phyloP scores from a whole-genome alignment of 352 stramenopile species.

The Globisporangium middletonii region DNA sequence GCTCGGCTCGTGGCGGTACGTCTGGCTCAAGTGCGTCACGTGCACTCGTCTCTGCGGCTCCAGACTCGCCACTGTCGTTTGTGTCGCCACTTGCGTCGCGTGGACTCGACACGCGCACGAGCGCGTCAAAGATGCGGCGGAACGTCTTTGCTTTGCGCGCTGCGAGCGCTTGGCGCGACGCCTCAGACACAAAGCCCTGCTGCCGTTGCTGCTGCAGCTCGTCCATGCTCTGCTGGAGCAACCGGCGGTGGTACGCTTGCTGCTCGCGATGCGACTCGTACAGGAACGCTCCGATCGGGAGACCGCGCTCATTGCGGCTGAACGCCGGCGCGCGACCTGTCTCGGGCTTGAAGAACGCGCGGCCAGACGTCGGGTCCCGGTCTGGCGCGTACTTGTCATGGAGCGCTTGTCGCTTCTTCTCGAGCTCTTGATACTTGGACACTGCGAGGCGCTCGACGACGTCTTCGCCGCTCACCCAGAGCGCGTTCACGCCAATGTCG shows the following conservation, averaged over 20 bases:
- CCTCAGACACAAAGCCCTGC: conserved; percentile 53
- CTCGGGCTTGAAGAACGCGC: conserved; percentile 64
- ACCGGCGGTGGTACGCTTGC: conserved; percentile 42
- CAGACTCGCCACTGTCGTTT: neutral
- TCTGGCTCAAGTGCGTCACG: neutral
- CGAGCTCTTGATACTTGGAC: conserved; percentile 57
- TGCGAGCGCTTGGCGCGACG: conserved; percentile 48
- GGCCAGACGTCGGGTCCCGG: conserved; percentile 51
- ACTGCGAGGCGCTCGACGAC: conserved; percentile 70
- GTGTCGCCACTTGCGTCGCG: too few relatives aligned
- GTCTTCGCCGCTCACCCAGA: conserved; percentile 47
- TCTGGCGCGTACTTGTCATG: conserved; percentile 60
- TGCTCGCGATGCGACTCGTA: conserved; percentile 60
- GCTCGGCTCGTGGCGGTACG: neutral
- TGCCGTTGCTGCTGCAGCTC: conserved; percentile 37
- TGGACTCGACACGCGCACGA: conserved; percentile 14
- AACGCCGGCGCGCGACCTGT: conserved; percentile 57
- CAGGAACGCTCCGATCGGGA: conserved; percentile 76
- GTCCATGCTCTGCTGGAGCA: conserved; percentile 36
- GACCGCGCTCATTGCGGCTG: conserved; percentile 55
- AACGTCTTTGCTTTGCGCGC: conserved; percentile 56
- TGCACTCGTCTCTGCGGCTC: neutral
- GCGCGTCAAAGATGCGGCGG: conserved; percentile 39
- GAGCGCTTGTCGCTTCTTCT: conserved; percentile 45
- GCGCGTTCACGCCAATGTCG: conserved; percentile 67